These are phyloP conservation scores for Plectranthus barbatus DNA, from an alignment of 257 asterid genomes.

Conservation along the genomic window DNA sequence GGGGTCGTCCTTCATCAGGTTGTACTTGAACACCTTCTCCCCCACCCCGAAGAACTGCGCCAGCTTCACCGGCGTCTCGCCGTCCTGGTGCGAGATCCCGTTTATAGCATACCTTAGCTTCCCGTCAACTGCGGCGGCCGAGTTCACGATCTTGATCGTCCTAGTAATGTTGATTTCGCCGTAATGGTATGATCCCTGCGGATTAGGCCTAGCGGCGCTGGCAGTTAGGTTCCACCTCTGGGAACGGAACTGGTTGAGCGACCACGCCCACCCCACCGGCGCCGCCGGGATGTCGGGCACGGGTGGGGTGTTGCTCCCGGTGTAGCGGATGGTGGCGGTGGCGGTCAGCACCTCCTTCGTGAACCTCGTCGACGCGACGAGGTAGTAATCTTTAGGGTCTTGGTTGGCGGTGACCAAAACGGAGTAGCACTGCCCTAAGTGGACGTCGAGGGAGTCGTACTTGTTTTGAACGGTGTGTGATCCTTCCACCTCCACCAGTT, in stretches of 20 bases:
- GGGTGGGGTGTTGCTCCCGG: conserved; percentile 30
- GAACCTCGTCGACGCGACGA: conserved; percentile 46
- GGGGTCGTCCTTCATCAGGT: conserved; percentile 32
- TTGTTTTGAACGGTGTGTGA: conserved; percentile 52
- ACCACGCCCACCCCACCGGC: conserved; percentile 55
- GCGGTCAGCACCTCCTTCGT: conserved; percentile 26
- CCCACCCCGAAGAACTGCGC: conserved; percentile 44
- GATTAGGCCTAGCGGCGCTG: conserved; percentile 79
- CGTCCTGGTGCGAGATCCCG: conserved; percentile 42
- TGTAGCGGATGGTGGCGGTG: conserved; percentile 31
- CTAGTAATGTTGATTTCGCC: no score
- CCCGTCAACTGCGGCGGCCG: conserved; percentile 31
- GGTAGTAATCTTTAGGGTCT: conserved; percentile 32
- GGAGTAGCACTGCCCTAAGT: conserved; percentile 44
- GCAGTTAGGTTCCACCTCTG: conserved; percentile 65
- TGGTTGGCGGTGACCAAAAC: conserved; percentile 42
- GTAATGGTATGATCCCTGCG: conserved; percentile 80
- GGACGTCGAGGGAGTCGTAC: conserved; percentile 50
- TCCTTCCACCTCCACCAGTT: conserved; percentile 49
- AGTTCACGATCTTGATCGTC: conserved; percentile 43
- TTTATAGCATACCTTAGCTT: conserved; percentile 51
- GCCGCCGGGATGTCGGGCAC: conserved; percentile 24
- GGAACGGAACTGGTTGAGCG: conserved; percentile 51
- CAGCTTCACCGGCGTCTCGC: conserved; percentile 50
- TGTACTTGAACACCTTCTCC: conserved; percentile 44